Evolutionary conservation across 306 rosid genomes (phyloP), one percentile per base, ranked within the genome.

Genomic region (Citrullus mucosospermus): DNA sequence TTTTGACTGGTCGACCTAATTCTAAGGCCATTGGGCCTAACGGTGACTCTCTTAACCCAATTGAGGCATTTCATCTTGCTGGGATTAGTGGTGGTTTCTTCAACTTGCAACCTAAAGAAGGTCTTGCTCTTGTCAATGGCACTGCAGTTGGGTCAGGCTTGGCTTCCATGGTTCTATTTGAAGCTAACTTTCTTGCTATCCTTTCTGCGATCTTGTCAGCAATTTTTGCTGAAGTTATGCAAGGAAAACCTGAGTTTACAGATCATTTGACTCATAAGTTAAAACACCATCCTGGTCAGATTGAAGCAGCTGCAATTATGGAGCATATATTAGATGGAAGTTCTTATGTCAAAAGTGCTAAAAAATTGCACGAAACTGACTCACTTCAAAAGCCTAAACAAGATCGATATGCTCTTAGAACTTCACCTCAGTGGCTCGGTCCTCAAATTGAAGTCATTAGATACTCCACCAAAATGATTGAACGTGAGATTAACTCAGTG

Each of bases 261-360:
- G 98, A 93, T 57, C 96, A 93, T 62, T 83, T 93, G 87, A 92
- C 96, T 2, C 98, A 93, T 71, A 93, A 89, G 41, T 44, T 93
- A 82, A 93, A 93, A 76, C 97, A 90, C 61, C 98, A 93, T 44
- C 98, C 98, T 43, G 98, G 96, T 5, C 98, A 93, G 11, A 92
- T 93, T 82, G 98, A 93, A 77, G 97, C 97, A 53, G 98, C 96
- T 5, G 98, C 98, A 39, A 90, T 93, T 68, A 93, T 93, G 98
- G 98, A 93, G 69, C 96, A 93, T 85, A 89, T 93, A 78, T 79
- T 93, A 8, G 94, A 87, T 76, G 98, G 98, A 46, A 93, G 98
- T 71, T 84, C 92, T 2, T 89, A 83, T 62, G 86, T 89, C 15
- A 92, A 91, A 70, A 83, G 88, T 17, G 94, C 98, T 8, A 78